phyloP scores from a whole-genome alignment of 2,329 filamentous ascomycete genomes.

The Didymella pomorum region DNA sequence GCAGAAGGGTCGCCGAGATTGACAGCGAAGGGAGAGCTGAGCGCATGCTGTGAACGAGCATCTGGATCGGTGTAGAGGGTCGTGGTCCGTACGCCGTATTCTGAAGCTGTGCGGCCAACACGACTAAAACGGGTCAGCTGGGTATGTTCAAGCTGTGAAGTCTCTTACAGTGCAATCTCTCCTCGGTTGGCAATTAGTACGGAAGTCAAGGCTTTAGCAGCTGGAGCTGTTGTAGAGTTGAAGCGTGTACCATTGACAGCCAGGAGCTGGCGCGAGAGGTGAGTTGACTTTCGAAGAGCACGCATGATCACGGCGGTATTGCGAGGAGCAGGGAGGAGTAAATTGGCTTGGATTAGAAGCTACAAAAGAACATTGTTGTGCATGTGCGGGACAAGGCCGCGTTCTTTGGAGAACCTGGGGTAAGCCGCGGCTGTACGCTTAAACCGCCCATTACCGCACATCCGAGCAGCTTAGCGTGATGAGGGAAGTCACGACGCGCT shows the following conservation, averaged over 20 bases:
- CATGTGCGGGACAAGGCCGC: slow-evolving; percentile 20
- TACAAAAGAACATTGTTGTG: slow-evolving; percentile 30
- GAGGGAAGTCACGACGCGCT: slow-evolving; percentile 15
- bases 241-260: slow-evolving; percentile 41
- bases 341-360: slow-evolving; percentile 22
- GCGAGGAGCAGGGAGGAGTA: slow-evolving; percentile 19
- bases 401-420: slow-evolving; percentile 21
- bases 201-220: slow-evolving; percentile 65
- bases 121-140: slow-evolving; percentile 58
- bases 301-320: slow-evolving; percentile 42
- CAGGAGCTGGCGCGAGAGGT: slow-evolving; percentile 48
- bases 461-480: slow-evolving; percentile 18
- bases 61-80: slow-evolving; percentile 96
- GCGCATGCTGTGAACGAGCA: slow-evolving; percentile 83
- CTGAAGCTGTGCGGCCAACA: slow-evolving; percentile 85
- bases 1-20: slow-evolving; percentile 83
- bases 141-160: neutral
- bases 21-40: slow-evolving; percentile 82
- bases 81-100: slow-evolving; percentile 89
- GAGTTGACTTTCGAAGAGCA: slow-evolving; percentile 44
- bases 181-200: slow-evolving; percentile 96
- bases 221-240: slow-evolving; percentile 41
- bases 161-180: slow-evolving; percentile 80
- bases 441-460: slow-evolving; percentile 38
- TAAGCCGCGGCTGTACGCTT: slow-evolving; percentile 35